phyloP scores from a whole-genome alignment of 768 basidiomycete species.

The Candolleomyces eurysporus region DNA sequence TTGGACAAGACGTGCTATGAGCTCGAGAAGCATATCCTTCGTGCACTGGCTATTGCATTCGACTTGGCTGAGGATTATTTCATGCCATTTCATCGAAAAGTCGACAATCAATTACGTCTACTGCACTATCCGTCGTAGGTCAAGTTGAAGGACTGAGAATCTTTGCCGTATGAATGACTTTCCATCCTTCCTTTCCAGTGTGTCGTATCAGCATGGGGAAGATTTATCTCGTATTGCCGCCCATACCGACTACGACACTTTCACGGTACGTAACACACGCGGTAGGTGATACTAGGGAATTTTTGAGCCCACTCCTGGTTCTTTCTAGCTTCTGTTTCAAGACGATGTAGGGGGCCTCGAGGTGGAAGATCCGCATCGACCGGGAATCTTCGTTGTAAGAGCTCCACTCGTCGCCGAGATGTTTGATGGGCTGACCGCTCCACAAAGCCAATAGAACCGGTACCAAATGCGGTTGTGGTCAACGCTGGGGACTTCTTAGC shows the following conservation, averaged over 20 bases:
- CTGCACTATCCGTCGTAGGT: slow-evolving; percentile 50
- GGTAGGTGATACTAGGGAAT: neutral
- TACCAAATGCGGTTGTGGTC: slow-evolving; percentile 47
- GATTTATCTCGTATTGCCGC: slow-evolving; percentile 44
- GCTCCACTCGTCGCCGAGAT: neutral
- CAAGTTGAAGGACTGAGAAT: neutral
- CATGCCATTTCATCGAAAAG: slow-evolving; percentile 34
- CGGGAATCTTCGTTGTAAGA: slow-evolving; percentile 40
- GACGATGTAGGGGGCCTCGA: slow-evolving; percentile 62
- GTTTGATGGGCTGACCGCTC: neutral
- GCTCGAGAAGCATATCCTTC: slow-evolving; percentile 41
- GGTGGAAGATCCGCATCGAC: slow-evolving; percentile 50
- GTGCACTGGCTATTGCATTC: slow-evolving; percentile 49
- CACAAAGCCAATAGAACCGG: slow-evolving; percentile 36
- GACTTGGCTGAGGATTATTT: slow-evolving; percentile 45
- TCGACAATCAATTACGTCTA: slow-evolving; percentile 56
- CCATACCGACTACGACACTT: slow-evolving; percentile 54
- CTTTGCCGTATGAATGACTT: neutral
- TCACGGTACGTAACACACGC: slow-evolving; percentile 36
- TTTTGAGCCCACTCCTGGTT: too few species aligned
- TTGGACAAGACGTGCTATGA: slow-evolving; percentile 36
- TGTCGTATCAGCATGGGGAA: slow-evolving; percentile 33
- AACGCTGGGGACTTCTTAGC: slow-evolving; percentile 52
- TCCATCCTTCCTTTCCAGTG: slow-evolving; percentile 17
- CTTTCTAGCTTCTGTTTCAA: slow-evolving; percentile 46